Percentiles rank a stretch among this genome's conserved stretches.
Evolutionary conservation across 306 rosid genomes (phyloP).

Genomic region (Castanea sativa): DNA sequence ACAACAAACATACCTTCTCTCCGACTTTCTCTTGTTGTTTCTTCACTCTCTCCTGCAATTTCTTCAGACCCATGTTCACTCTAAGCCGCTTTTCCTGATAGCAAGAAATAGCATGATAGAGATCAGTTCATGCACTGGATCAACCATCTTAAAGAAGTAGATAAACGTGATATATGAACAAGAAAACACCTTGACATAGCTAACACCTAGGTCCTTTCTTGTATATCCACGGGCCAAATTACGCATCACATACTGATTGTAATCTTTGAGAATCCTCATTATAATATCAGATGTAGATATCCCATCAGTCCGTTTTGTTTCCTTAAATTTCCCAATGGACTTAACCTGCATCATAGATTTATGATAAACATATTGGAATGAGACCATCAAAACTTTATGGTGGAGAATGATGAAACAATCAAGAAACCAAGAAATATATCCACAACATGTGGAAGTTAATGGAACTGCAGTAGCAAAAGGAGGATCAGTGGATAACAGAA

Average conservation of each 20-base stretch:
- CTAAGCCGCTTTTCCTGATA: conserved; percentile 84
- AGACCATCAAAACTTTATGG: not conserved
- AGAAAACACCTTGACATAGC: conserved; percentile 84
- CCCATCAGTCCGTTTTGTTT: conserved; percentile 89
- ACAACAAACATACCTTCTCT: conserved; percentile 59
- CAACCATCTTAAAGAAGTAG: conserved; percentile 1
- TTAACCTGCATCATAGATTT: conserved; percentile 59
- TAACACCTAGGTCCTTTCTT: conserved; percentile 95
- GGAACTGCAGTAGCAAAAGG: not conserved
- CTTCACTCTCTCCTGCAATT: conserved; percentile 91
- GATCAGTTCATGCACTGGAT: conserved; percentile 1
- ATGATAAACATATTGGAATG: not conserved
- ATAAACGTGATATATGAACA: conserved; percentile 7
- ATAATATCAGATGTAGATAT: conserved; percentile 94
- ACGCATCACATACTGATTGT: conserved; percentile 92
- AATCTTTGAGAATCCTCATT: conserved; percentile 96
- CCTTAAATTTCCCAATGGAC: conserved; percentile 81
- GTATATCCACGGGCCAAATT: conserved; percentile 96
- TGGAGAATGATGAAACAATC: not conserved
- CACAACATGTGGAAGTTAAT: not conserved
- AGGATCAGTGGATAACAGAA: not conserved
- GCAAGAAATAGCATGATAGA: not conserved
- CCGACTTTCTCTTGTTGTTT: conserved; percentile 96
- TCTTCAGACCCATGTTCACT: conserved; percentile 89
- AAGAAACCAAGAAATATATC: not conserved